These are phyloP conservation scores for Pythium brachiatum DNA, from an alignment of 352 stramenopile species.

Conservation along the genomic window DNA sequence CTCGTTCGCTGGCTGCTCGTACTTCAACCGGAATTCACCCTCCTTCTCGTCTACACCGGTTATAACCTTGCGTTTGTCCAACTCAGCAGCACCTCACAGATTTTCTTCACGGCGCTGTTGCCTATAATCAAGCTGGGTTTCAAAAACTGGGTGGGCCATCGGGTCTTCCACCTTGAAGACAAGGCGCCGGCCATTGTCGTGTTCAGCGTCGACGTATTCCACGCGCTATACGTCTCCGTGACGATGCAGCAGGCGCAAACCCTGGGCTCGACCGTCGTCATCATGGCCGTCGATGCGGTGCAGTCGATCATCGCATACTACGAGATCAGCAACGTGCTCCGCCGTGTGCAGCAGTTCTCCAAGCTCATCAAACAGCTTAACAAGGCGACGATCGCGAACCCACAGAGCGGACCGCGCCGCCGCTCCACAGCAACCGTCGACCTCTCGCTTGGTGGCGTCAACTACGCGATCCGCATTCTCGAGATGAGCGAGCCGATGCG, in stretches of 20 bases:
- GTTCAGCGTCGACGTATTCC: constrained; percentile 22
- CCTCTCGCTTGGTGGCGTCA: too few relatives aligned
- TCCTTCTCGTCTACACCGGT: constrained; percentile 1
- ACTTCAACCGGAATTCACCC: neutral
- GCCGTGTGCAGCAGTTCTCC: too few relatives aligned
- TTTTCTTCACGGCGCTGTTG: too few relatives aligned
- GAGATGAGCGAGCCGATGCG: neutral
- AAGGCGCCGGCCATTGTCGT: constrained; percentile 3
- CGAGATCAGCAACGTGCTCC: neutral
- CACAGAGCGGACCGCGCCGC: too few relatives aligned
- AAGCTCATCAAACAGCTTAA: too few relatives aligned
- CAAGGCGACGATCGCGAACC: neutral
- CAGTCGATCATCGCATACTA: neutral
- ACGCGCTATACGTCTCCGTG: constrained; percentile 13
- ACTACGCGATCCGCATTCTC: neutral
- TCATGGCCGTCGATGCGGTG: constrained; percentile 5
- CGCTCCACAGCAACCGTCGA: too few relatives aligned
- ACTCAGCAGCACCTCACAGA: too few relatives aligned
- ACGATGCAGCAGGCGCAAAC: constrained; percentile 13
- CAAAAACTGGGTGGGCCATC: constrained; percentile 4
- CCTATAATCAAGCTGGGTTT: constrained; percentile 8
- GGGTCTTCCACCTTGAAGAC: constrained; percentile 4
- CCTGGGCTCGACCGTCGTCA: neutral
- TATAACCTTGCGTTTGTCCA: neutral
- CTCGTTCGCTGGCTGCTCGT: neutral